These are phyloP conservation scores for Murraya paniculata DNA, from an alignment of 345 rosid species.

Conservation along the genomic window DNA sequence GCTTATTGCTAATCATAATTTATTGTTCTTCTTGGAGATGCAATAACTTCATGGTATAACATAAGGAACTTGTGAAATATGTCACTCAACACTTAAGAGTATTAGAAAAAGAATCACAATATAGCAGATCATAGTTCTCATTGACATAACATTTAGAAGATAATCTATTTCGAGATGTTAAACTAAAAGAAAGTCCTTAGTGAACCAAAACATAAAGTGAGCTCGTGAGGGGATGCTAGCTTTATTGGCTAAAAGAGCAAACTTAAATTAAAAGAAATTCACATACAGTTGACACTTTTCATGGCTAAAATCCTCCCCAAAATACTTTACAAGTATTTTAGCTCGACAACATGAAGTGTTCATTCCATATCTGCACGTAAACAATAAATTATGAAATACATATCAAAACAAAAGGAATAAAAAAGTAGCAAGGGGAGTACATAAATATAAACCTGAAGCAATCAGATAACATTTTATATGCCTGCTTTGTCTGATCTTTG, in stretches of 20 bases:
- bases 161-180: neutral
- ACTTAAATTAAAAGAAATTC: neutral
- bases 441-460: conserved; percentile 55
- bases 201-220: neutral
- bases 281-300: conserved; percentile 70
- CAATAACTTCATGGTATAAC: neutral
- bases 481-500: conserved; percentile 63
- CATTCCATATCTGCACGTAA: conserved; percentile 76
- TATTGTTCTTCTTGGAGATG: neutral
- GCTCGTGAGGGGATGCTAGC: neutral
- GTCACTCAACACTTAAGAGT: neutral
- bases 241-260: neutral
- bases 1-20: neutral
- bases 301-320: conserved; percentile 66
- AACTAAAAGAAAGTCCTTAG: neutral
- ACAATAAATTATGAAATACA: conserved; percentile 2
- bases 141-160: neutral
- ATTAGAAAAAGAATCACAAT: neutral
- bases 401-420: neutral
- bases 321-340: conserved; percentile 70
- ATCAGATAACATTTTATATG: conserved; percentile 78
- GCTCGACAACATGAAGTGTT: conserved; percentile 79
- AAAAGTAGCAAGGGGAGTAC: neutral
- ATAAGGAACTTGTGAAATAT: neutral
- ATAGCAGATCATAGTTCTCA: neutral